phyloP scores from a whole-genome alignment of 495 filamentous ascomycete species.

The Penicillium argentinense region DNA sequence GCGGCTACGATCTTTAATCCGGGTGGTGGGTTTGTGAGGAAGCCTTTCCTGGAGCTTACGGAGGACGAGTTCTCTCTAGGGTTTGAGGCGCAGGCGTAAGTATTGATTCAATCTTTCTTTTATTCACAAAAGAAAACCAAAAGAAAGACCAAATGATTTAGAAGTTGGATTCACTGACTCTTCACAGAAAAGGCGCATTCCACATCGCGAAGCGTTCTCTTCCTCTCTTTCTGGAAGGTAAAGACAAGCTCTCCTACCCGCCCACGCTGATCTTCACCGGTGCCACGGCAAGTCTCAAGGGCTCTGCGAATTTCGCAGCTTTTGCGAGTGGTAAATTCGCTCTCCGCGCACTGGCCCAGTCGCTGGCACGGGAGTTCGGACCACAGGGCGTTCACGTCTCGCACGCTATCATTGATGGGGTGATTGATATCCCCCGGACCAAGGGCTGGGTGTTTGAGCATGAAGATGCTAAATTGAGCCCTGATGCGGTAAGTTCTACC shows the following conservation, averaged over 20 bases:
- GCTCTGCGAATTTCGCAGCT: slow-evolving; percentile 65
- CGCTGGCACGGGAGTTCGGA: slow-evolving; percentile 82
- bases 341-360: slow-evolving; percentile 72
- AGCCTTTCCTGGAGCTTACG: slow-evolving; percentile 78
- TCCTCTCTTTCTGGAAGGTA: slow-evolving; percentile 66
- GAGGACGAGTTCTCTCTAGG: slow-evolving; percentile 61
- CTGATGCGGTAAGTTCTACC: slow-evolving; percentile 69
- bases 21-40: slow-evolving; percentile 64
- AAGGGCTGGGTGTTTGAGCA: slow-evolving; percentile 58
- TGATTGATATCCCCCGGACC: slow-evolving; percentile 80
- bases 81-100: slow-evolving; percentile 62
- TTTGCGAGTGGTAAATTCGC: slow-evolving; percentile 86
- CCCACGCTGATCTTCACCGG: slow-evolving; percentile 85
- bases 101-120: slow-evolving; percentile 6
- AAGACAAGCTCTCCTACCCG: slow-evolving; percentile 53
- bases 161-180: not conserved
- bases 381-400: slow-evolving; percentile 87
- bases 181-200: slow-evolving; percentile 67
- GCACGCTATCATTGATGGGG: slow-evolving; percentile 82
- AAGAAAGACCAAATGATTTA: no score
- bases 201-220: slow-evolving; percentile 73
- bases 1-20: slow-evolving; percentile 86
- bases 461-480: slow-evolving; percentile 71
- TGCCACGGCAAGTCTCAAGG: slow-evolving; percentile 78
- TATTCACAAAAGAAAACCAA: not conserved